These are phyloP conservation scores for Stachybotrys elegans DNA, from an alignment of 2,329 filamentous ascomycete genomes.

Conservation along the genomic window DNA sequence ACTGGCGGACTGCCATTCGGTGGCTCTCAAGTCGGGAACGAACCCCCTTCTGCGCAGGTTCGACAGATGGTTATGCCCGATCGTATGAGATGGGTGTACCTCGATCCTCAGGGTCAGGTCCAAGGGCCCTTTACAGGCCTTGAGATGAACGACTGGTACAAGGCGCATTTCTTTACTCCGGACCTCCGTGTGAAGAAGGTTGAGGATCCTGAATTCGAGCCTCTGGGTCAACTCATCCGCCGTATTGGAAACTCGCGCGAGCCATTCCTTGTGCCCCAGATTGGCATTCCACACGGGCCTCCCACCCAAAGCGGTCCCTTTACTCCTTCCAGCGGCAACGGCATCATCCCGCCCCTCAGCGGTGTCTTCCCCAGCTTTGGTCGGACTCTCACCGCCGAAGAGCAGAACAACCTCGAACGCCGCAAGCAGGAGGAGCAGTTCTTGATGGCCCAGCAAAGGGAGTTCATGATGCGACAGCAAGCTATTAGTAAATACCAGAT, in stretches of 20 bases:
- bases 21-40: slow-evolving; percentile 28
- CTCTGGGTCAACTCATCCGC: slow-evolving; percentile 86
- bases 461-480: slow-evolving; percentile 85
- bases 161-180: slow-evolving; percentile 93
- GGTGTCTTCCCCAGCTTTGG: slow-evolving; percentile 95
- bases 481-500: slow-evolving; percentile 69
- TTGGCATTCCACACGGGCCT: slow-evolving; percentile 86
- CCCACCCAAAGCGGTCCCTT: slow-evolving; percentile 49
- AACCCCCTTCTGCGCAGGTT: slow-evolving; percentile 61
- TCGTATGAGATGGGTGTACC: slow-evolving; percentile 97
- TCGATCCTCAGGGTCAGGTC: slow-evolving; percentile 85
- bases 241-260: slow-evolving; percentile 96
- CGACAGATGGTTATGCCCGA: slow-evolving; percentile 99
- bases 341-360: slow-evolving; percentile 81
- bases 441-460: slow-evolving; percentile 91
- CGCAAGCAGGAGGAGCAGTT: slow-evolving; percentile 98
- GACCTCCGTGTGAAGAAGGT: slow-evolving; percentile 92
- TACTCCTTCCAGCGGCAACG: slow-evolving; percentile 45
- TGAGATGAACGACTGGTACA: slow-evolving; percentile 99
- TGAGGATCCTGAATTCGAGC: slow-evolving; percentile 92
- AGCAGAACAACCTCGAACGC: slow-evolving; percentile 94
- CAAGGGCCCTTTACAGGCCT: slow-evolving; percentile 94
- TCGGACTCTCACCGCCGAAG: slow-evolving; percentile 91
- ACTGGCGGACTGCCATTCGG: slow-evolving; percentile 29
- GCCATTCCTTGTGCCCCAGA: slow-evolving; percentile 95